These are phyloP conservation scores for Corchorus capsularis DNA, from an alignment of 345 rosid genomes.

Conservation along the genomic window DNA sequence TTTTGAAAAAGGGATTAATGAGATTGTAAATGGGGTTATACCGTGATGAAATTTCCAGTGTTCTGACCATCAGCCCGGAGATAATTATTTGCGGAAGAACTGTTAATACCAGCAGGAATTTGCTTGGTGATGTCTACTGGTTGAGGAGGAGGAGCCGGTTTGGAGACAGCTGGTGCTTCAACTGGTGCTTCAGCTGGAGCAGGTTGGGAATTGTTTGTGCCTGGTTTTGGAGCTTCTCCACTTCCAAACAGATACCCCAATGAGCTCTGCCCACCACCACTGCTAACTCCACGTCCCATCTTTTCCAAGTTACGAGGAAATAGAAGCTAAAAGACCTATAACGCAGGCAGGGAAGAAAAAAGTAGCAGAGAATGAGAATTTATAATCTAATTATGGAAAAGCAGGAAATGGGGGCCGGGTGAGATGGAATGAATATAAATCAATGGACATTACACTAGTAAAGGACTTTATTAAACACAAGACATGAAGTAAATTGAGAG, in stretches of 20 bases:
- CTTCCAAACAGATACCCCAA: conserved; percentile 75
- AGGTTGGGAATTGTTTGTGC: conserved; percentile 34
- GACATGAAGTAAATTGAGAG: neutral
- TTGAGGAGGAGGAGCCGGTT: conserved; percentile 41
- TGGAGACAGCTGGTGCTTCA: conserved; percentile 36
- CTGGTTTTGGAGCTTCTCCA: conserved; percentile 74
- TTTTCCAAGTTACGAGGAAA: conserved; percentile 14
- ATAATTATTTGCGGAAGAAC: conserved; percentile 65
- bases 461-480: neutral
- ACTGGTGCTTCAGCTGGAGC: conserved; percentile 37
- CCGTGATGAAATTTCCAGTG: conserved; percentile 82
- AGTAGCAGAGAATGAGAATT: neutral
- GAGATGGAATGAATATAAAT: neutral
- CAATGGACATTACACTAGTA: neutral
- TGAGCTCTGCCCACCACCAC: conserved; percentile 90
- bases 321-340: neutral
- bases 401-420: neutral
- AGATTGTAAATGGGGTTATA: conserved; percentile 21
- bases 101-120: conserved; percentile 67
- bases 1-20: neutral
- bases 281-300: conserved; percentile 84
- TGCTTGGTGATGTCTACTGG: conserved; percentile 54
- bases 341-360: neutral
- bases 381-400: neutral
- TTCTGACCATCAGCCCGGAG: conserved; percentile 85